These are phyloP conservation scores for Populus hybrid DNA, from an alignment of 441 rosid species.

Conservation along the genomic window DNA sequence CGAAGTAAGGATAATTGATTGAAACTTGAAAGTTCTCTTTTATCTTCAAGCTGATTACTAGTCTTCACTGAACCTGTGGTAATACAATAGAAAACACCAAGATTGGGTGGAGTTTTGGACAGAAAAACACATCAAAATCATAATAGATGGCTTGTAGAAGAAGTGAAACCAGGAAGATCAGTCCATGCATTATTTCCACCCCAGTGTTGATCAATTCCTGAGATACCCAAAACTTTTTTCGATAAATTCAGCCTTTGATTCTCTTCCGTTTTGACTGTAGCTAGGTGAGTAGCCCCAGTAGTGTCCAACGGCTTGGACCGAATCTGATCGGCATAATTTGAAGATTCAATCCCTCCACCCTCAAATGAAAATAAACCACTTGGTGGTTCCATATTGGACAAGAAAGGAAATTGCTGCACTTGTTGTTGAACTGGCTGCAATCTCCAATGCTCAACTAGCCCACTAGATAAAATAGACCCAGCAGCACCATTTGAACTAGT, in stretches of 20 bases:
- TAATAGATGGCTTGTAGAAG: constrained; percentile 52
- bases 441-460: constrained; percentile 64
- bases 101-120: not conserved
- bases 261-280: constrained; percentile 69
- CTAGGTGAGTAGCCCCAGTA: constrained; percentile 33
- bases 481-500: constrained; percentile 25
- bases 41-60: not conserved
- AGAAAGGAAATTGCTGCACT: constrained; percentile 45
- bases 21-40: not conserved
- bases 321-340: constrained; percentile 26
- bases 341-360: constrained; percentile 32
- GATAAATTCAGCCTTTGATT: constrained; percentile 41
- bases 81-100: not conserved
- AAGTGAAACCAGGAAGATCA: constrained; percentile 67
- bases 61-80: not conserved
- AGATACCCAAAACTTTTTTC: constrained; percentile 50
- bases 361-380: constrained; percentile 55
- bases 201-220: constrained; percentile 55
- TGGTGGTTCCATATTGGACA: constrained; percentile 41
- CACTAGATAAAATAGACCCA: constrained; percentile 33
- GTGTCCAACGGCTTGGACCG: constrained; percentile 37
- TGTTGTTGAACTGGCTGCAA: not conserved
- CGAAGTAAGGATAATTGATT: not conserved
- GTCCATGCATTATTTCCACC: constrained; percentile 47
- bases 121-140: constrained; percentile 26